phyloP scores from a whole-genome alignment of 331 rosid genomes.

The Spiraea crenata region DNA sequence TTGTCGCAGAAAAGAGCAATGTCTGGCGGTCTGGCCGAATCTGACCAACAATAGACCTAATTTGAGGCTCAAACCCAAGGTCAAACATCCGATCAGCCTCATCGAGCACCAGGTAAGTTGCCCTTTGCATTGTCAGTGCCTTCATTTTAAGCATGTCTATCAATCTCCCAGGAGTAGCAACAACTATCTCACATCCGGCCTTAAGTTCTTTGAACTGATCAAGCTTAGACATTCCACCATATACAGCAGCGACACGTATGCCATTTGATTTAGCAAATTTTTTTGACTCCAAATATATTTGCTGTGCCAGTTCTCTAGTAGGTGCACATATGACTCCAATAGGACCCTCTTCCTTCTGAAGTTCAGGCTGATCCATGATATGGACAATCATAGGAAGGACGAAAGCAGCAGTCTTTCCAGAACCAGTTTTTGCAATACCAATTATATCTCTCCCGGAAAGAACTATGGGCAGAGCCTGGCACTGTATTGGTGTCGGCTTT shows the following conservation, averaged over 20 bases:
- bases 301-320: conserved; percentile 93
- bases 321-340: conserved; percentile 98
- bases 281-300: conserved; percentile 80
- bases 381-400: conserved; percentile 97
- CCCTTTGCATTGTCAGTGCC: conserved; percentile 81
- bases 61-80: conserved; percentile 98
- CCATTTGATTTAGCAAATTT: conserved; percentile 82
- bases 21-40: conserved; percentile 98
- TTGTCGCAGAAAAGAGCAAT: conserved; percentile 89
- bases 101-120: conserved; percentile 92
- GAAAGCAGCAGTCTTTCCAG: conserved; percentile 97
- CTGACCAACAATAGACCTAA: conserved; percentile 96
- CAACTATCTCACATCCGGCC: conserved; percentile 95
- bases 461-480: conserved; percentile 82
- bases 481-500: conserved; percentile 91
- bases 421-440: conserved; percentile 97
- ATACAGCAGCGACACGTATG: conserved; percentile 80
- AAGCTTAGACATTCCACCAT: conserved; percentile 98
- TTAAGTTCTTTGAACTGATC: conserved; percentile 96
- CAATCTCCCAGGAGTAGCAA: conserved; percentile 96
- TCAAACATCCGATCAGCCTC: conserved; percentile 99
- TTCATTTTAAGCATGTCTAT: conserved; percentile 92
- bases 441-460: conserved; percentile 90
- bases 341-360: conserved; percentile 94
- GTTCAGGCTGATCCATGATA: conserved; percentile 99